Conservation (phyloP, 768 basidiomycete species). For the Tephrocybe sp. region DNA sequence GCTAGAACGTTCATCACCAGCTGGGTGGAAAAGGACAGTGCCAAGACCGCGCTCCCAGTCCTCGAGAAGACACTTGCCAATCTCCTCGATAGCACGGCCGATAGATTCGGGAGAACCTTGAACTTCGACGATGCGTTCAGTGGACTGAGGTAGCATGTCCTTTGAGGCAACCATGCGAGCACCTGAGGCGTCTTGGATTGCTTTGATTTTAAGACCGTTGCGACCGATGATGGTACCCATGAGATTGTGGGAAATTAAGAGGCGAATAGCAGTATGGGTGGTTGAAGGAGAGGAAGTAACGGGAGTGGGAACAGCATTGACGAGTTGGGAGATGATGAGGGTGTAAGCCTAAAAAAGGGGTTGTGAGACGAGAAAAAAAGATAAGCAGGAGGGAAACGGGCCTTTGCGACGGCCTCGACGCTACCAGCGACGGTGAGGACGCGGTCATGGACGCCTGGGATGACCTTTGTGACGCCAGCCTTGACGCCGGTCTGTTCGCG, state of each 20-base stretch:
- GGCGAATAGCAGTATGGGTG: conserved; percentile 86
- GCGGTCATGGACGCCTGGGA: conserved; percentile 95
- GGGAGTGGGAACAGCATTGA: conserved; percentile 73
- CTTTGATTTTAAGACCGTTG: conserved; percentile 95
- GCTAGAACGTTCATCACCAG: conserved; percentile 64
- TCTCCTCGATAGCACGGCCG: conserved; percentile 91
- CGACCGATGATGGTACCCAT: conserved; percentile 99
- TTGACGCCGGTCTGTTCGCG: conserved; percentile 95
- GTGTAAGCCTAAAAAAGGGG: conserved; percentile 75
- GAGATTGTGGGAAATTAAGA: conserved; percentile 97
- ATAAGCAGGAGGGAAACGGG: conserved; percentile 26
- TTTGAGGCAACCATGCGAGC: conserved; percentile 99
- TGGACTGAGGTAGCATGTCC: conserved; percentile 99
- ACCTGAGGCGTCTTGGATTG: conserved; percentile 94
- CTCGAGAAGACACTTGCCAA: conserved; percentile 91
- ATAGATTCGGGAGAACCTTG: conserved; percentile 93
- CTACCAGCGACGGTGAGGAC: conserved; percentile 93
- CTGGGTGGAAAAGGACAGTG: conserved; percentile 95
- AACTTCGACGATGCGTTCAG: conserved; percentile 97
- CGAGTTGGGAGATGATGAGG: conserved; percentile 90
- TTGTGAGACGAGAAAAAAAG: conserved; percentile 9
- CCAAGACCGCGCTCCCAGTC: conserved; percentile 95
- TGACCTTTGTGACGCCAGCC: conserved; percentile 98
- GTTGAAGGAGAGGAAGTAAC: conserved; percentile 67
- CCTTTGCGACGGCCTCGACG: conserved; percentile 92